These are phyloP conservation scores for Cordyceps militaris DNA, from an alignment of 2,329 filamentous ascomycete genomes.

Conservation along the genomic window DNA sequence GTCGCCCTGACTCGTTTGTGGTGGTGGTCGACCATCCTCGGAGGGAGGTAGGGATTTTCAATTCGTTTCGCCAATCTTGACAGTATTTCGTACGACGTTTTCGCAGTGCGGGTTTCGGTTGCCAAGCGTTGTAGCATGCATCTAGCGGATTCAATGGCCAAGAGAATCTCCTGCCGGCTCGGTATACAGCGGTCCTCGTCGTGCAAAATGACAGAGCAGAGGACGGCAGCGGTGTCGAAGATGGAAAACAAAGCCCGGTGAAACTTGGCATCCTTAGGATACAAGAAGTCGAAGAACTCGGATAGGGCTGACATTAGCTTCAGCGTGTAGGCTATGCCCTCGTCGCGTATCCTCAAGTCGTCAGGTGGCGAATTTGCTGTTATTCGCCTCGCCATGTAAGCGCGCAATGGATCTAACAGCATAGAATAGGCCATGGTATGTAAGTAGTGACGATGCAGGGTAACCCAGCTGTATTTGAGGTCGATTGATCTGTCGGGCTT, in stretches of 20 bases:
- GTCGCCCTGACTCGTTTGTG: constrained; percentile 11
- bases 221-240: constrained; percentile 43
- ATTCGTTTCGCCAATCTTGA: constrained; percentile 22
- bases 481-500: constrained; percentile 37
- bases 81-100: constrained; percentile 27
- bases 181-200: constrained; percentile 36
- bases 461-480: constrained; percentile 32
- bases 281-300: constrained; percentile 13
- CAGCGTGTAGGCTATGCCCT: constrained; percentile 37
- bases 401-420: constrained; percentile 38
- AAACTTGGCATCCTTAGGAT: constrained; percentile 35
- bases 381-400: constrained; percentile 35
- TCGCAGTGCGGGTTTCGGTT: constrained; percentile 25
- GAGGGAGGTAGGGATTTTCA: not conserved
- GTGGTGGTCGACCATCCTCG: constrained; percentile 1
- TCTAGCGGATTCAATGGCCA: constrained; percentile 31
- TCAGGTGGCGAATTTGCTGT: constrained; percentile 20
- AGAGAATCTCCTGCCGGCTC: constrained; percentile 32
- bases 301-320: constrained; percentile 34
- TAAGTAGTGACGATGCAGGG: constrained; percentile 39
- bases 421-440: constrained; percentile 38
- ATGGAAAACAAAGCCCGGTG: constrained; percentile 43
- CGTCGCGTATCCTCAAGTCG: constrained; percentile 32
- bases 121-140: constrained; percentile 27
- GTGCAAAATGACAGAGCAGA: constrained; percentile 45